Evolutionary conservation across 106 monocot genomes (phyloP).

Genomic region (Dendrobium catenatum): DNA sequence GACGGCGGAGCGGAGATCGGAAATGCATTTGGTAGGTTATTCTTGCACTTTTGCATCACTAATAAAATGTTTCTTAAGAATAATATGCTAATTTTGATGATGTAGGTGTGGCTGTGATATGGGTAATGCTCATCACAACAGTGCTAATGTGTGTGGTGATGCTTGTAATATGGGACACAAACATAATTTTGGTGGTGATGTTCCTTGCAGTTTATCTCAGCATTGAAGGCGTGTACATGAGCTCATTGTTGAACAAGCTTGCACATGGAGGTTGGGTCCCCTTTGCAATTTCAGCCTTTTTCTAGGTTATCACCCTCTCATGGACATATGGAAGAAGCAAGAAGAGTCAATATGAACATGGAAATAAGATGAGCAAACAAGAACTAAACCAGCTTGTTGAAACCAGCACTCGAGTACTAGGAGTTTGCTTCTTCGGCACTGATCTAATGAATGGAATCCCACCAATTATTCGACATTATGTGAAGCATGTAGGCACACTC

Average conservation of each 20-base stretch:
- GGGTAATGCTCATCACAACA: slow-evolving; percentile 66
- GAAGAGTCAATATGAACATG: slow-evolving; percentile 31
- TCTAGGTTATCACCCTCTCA: slow-evolving; percentile 27
- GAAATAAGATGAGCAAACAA: slow-evolving; percentile 13
- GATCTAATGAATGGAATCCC: slow-evolving; percentile 48
- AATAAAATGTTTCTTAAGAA: too few relatives aligned
- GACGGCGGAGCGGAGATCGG: slow-evolving; percentile 49
- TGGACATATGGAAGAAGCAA: slow-evolving; percentile 49
- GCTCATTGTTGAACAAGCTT: slow-evolving; percentile 40
- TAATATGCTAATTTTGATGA: background rate
- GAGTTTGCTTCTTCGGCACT: slow-evolving; percentile 52
- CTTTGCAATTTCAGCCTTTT: slow-evolving; percentile 42
- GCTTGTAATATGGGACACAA: slow-evolving; percentile 44
- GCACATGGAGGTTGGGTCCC: slow-evolving; percentile 55
- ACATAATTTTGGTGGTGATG: slow-evolving; percentile 12
- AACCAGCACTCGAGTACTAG: slow-evolving; percentile 20
- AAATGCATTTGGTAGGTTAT: slow-evolving; percentile 40
- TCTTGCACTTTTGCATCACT: background rate
- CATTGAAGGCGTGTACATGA: slow-evolving; percentile 42
- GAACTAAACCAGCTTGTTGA: background rate
- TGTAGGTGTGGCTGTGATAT: slow-evolving; percentile 60
- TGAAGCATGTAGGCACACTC: slow-evolving; percentile 27
- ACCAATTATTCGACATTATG: slow-evolving; percentile 45
- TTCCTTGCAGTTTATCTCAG: slow-evolving; percentile 22
- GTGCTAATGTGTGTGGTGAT: slow-evolving; percentile 41